Base-by-base conservation (phyloP, 2,329 filamentous ascomycete species). In the Penicillium sp. region DNA sequence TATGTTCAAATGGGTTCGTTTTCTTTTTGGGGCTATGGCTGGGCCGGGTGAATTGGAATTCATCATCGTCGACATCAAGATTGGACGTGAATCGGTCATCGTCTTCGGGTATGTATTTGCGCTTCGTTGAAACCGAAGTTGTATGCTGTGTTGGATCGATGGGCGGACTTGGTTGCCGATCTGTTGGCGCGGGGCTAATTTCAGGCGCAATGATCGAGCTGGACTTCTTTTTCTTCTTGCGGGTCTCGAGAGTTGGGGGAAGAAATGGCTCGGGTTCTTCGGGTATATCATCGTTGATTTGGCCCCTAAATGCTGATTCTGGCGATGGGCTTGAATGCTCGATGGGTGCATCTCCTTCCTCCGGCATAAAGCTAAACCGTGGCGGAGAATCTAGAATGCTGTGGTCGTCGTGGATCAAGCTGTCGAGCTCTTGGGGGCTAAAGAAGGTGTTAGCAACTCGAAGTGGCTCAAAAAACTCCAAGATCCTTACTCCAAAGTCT, bases 21-120 rank as follows among this genome's bases (percentile, higher is more conserved):
- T 48, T 46, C 16, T 62, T 64, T n/a, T 46, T 57, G 15, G 67
- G 61, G 47, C 58, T 63, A 19, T 60, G 60, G 41, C 36, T 54
- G 23, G 71, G 62, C 43, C 72, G 68, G 34, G 59, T 72, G 49
- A 72, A 75, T 59, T 74, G 62, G 48, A 74, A 74, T 51, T 69
- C 71, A 44, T 75, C 72, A 23, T 72, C 66, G 8, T 65, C 65
- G 16, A 49, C 40, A 19, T 40, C 40, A 2, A 57, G 34, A 25
- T 54, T 50, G 6, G 60, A 55, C 11, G 60, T 57, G 44, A 66
- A 58, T n/a, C 45, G 54, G 27, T 79, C 77, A 21, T 82, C 78
- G 39, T 84, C 81, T 40, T 81, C 76, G 19, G 80, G 77, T 54
- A 76, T 81, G 50, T 86, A 78, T 66, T 86, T 86, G 48, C 84